phyloP scores from a whole-genome alignment of 208 protist genomes.

The Crithidia mellificae region DNA sequence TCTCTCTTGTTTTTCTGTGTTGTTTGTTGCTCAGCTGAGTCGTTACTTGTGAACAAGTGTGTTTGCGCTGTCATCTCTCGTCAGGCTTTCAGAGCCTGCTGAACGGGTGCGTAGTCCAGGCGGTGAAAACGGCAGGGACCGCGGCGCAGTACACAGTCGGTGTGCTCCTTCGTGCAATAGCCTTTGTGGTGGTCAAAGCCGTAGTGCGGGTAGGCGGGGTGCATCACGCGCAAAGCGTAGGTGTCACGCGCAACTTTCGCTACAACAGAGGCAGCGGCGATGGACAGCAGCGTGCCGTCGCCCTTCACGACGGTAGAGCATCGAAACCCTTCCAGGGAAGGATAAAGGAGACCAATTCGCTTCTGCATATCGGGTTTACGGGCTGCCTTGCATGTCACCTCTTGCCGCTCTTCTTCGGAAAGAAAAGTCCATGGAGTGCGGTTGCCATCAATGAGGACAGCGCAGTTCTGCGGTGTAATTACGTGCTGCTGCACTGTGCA shows the following conservation, averaged over 20 bases:
- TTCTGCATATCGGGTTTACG: constrained; percentile 25
- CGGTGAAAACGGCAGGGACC: constrained; percentile 43
- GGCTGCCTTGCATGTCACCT: neutral
- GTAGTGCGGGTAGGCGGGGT: constrained; percentile 37
- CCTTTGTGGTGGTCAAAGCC: constrained; percentile 56
- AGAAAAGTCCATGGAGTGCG: constrained; percentile 51
- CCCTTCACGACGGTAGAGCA: constrained; percentile 42
- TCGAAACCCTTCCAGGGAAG: constrained; percentile 19
- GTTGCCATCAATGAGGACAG: constrained; percentile 55
- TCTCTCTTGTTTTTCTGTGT: neutral
- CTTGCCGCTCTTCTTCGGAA: constrained; percentile 12
- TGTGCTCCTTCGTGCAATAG: constrained; percentile 48
- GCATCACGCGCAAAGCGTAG: constrained; percentile 40
- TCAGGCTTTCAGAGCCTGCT: neutral
- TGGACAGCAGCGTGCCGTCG: constrained; percentile 34
- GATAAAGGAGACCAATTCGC: constrained; percentile 29
- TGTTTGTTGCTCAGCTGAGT: too few relatives aligned
- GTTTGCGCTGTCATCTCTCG: neutral
- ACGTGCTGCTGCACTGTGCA: neutral
- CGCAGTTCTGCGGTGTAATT: constrained; percentile 37
- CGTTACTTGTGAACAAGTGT: too few relatives aligned
- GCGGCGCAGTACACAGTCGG: constrained; percentile 14
- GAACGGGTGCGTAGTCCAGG: constrained; percentile 38
- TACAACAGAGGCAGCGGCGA: constrained; percentile 49
- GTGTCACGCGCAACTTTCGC: constrained; percentile 52